Evolutionary conservation across 1,284 basidiomycete genomes (phyloP).

Genomic region (Apiotrichum gamsii): DNA sequence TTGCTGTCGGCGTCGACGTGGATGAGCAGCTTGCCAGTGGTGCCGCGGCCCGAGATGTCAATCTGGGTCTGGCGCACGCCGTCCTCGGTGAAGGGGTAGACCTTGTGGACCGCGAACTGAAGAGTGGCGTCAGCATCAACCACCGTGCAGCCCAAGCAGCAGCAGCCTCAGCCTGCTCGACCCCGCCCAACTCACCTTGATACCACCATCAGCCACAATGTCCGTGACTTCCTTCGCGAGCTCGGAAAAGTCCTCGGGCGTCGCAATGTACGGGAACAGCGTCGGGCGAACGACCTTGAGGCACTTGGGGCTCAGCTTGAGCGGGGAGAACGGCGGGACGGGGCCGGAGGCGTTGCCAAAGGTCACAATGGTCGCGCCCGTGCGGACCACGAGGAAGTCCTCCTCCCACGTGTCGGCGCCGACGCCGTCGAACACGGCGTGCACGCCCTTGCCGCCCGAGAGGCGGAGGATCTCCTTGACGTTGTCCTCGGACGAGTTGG

Average conservation of each 20-base stretch:
- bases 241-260: slow-evolving; percentile 61
- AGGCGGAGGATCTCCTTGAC: slow-evolving; percentile 63
- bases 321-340: slow-evolving; percentile 56
- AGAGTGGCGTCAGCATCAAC: neutral
- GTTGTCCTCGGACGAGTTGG: slow-evolving; percentile 51
- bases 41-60: slow-evolving; percentile 71
- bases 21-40: slow-evolving; percentile 74
- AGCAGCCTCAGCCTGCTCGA: neutral
- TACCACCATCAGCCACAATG: slow-evolving; percentile 55
- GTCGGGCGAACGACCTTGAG: slow-evolving; percentile 68
- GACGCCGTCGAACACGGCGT: slow-evolving; percentile 84
- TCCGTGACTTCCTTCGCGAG: slow-evolving; percentile 66
- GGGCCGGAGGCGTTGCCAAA: slow-evolving; percentile 73
- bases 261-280: slow-evolving; percentile 57
- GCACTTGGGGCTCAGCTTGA: slow-evolving; percentile 76
- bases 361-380: slow-evolving; percentile 70
- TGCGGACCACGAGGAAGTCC: slow-evolving; percentile 70
- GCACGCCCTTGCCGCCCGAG: slow-evolving; percentile 70
- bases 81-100: slow-evolving; percentile 77
- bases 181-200: slow-evolving; percentile 52
- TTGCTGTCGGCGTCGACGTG: slow-evolving; percentile 50
- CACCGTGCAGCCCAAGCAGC: no score
- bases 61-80: slow-evolving; percentile 70
- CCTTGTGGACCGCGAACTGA: slow-evolving; percentile 61
- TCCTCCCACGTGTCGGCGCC: slow-evolving; percentile 87